Evolutionary conservation across 73 alveolate genomes (phyloP), one percentile per base, ranked within the genome.

Genomic region (Paramecium tetraurelia): DNA sequence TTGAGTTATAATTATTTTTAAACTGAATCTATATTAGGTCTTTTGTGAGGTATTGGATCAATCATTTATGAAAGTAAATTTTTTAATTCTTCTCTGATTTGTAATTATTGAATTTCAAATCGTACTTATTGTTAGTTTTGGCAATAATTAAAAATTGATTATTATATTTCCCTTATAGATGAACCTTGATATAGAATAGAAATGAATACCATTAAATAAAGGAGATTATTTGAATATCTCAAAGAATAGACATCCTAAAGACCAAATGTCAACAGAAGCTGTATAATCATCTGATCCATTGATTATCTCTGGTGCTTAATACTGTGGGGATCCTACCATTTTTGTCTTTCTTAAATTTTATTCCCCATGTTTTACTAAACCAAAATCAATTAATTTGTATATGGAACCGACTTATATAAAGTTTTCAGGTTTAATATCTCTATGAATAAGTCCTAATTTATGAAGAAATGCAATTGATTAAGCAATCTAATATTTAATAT

Each of bases 331-430:
- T 35, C 96, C 97, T 21, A 94, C 96, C 68, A 94, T 92, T 40
- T 10, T 24, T 75, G 96, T 95, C 83, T 94, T 90, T 57, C 94
- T 93, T 89, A 94, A 71, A 35, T 89, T 92, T 5, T 97, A 96
- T 59, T 77, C 71, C 40, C 93, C 92, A 12, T 48, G 14, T 48
- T 48, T 14, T 4, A 48, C 9, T 16, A 12, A 48, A n/a, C 59
- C 59, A 48, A 48, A 48, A 48, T 48, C 59, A 12, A 48, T 48
- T 48, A 48, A 48, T 48, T 48, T 48, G n/a, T 0, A 48, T 0
- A 4, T 48, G 14, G 59, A 12, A 48, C 59, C 59, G 11, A 48
- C 8, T 48, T 48, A 48, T 4, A 48, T 48, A 48, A 48, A 48
- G n/a, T 48, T 14, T n/a, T 48, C 59, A 16, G 59, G 59, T 48